A percentile compares a stretch with the other conserved stretches of the same genome.
phyloP scores from a whole-genome alignment of 148 eudicot genomes.

The Rhododendron henanense region DNA sequence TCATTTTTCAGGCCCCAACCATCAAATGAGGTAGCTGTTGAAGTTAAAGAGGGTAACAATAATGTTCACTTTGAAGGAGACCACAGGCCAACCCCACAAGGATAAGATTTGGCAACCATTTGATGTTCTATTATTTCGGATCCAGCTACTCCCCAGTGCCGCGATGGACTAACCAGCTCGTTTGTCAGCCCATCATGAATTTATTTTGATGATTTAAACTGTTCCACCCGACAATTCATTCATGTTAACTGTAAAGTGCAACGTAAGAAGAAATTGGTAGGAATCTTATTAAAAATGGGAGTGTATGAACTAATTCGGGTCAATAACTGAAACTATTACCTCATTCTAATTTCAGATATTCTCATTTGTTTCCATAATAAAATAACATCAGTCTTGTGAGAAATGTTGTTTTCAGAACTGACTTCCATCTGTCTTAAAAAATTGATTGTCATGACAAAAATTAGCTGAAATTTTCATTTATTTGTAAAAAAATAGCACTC shows the following conservation, averaged over 20 bases:
- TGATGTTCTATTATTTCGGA: neutral
- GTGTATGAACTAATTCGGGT: neutral
- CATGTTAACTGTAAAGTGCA: neutral
- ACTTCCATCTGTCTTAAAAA: neutral
- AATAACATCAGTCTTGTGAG: neutral
- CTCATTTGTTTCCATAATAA: neutral
- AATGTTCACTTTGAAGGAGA: slow-evolving; percentile 8
- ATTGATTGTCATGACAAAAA: neutral
- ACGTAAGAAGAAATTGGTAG: neutral
- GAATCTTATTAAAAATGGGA: no score
- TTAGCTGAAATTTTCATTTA: neutral
- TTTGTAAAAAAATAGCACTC: neutral
- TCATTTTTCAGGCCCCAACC: neutral
- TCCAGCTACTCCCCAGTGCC: neutral
- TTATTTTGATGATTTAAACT: no score
- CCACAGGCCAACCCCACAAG: neutral
- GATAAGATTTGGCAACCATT: neutral
- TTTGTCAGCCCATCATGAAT: no score
- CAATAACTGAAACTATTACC: neutral
- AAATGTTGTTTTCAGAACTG: neutral
- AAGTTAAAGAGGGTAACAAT: neutral
- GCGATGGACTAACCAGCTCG: no score
- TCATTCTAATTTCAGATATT: neutral
- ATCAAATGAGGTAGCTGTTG: slow-evolving; percentile 1
- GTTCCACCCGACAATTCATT: neutral